A percentile compares a stretch with the other conserved stretches of the same genome.
These are phyloP conservation scores for Colletotrichum costaricense DNA, from an alignment of 2,329 filamentous ascomycete species.

Conservation along the genomic window DNA sequence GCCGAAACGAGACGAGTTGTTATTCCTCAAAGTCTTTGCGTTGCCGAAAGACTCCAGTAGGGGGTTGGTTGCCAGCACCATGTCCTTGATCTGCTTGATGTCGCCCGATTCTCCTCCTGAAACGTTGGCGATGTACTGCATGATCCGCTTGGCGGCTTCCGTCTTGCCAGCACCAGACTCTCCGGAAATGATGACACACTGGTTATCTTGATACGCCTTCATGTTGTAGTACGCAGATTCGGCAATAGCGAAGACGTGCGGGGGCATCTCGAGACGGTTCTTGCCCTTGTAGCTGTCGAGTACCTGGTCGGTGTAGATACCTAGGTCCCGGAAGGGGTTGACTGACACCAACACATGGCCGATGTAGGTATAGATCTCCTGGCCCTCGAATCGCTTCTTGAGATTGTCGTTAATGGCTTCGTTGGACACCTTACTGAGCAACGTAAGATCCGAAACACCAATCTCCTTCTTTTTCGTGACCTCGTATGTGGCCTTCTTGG, in stretches of 20 bases:
- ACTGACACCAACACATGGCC: constrained; percentile 99
- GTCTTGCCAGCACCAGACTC: constrained; percentile 99
- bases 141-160: constrained; percentile 96
- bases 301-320: constrained; percentile 96
- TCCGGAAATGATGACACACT: constrained; percentile 99
- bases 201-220: constrained; percentile 99
- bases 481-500: constrained; percentile 97
- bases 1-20: constrained; percentile 98
- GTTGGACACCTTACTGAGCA: constrained; percentile 98
- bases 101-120: constrained; percentile 87
- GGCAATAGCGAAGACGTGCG: constrained; percentile 97
- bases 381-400: constrained; percentile 97
- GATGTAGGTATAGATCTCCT: constrained; percentile 99
- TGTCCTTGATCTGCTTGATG: constrained; percentile 98
- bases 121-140: constrained; percentile 99
- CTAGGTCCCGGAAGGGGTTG: constrained; percentile 96
- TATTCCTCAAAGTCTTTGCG: constrained; percentile 96
- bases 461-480: constrained; percentile 99
- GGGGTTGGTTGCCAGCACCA: constrained; percentile 98
- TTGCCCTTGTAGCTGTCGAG: constrained; percentile 96
- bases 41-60: constrained; percentile 98
- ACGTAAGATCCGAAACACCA: constrained; percentile 94
- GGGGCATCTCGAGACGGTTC: constrained; percentile 94
- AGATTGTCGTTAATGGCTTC: constrained; percentile 99
- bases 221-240: constrained; percentile 99